Evolutionary conservation across 2,329 filamentous ascomycete genomes (phyloP).

Genomic region (Penicillium vulpinum): DNA sequence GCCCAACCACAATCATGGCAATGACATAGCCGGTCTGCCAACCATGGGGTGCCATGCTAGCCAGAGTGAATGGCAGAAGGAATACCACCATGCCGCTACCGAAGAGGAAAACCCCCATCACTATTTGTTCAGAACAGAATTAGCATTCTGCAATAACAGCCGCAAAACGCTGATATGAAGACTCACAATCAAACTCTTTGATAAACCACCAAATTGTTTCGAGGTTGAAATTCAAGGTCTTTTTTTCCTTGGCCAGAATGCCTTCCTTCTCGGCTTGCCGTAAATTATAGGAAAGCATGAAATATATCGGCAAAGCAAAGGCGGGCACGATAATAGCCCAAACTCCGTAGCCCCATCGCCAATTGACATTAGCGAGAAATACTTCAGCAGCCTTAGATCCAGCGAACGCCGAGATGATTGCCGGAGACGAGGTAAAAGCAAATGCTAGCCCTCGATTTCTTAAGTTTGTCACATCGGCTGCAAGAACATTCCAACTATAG

Average conservation of each 20-base stretch:
- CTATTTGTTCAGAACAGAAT: not conserved
- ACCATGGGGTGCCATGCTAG: slow-evolving; percentile 33
- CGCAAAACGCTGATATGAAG: slow-evolving; percentile 22
- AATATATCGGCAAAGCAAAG: slow-evolving; percentile 56
- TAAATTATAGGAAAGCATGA: slow-evolving; percentile 56
- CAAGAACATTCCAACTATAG: slow-evolving; percentile 59
- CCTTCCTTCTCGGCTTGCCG: slow-evolving; percentile 57
- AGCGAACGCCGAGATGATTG: slow-evolving; percentile 62
- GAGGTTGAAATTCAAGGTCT: slow-evolving; percentile 42
- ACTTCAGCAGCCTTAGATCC: slow-evolving; percentile 55
- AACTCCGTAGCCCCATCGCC: slow-evolving; percentile 63
- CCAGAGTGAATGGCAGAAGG: slow-evolving; percentile 42
- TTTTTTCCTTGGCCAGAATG: slow-evolving; percentile 43
- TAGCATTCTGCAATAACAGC: not conserved
- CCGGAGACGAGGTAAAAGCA: slow-evolving; percentile 61
- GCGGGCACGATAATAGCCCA: slow-evolving; percentile 62
- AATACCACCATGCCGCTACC: slow-evolving; percentile 61
- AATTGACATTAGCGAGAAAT: slow-evolving; percentile 54
- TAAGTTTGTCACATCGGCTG: slow-evolving; percentile 61
- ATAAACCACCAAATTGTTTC: slow-evolving; percentile 54
- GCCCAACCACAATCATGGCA: slow-evolving; percentile 53
- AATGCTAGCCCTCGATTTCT: slow-evolving; percentile 62
- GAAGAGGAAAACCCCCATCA: slow-evolving; percentile 57
- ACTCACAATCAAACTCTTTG: slow-evolving; percentile 59
- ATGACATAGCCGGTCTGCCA: slow-evolving; percentile 50